Evolutionary conservation across 2,329 filamentous ascomycete genomes (phyloP).

Genomic region (Aspergillus sp.): DNA sequence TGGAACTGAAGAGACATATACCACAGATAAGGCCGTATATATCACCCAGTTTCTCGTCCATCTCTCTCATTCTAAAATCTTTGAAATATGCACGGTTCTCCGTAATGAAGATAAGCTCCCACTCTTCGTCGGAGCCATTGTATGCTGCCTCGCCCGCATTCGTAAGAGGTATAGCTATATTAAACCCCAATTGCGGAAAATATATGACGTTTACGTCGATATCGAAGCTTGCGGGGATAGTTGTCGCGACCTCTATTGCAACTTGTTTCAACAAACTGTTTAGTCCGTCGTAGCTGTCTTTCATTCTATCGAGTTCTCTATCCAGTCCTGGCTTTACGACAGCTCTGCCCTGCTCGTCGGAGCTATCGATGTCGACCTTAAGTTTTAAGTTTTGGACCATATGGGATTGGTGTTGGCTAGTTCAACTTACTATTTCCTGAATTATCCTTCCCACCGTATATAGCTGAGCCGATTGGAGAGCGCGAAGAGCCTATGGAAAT

Average conservation of each 20-base stretch:
- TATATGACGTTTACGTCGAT: constrained; percentile 75
- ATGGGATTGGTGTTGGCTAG: not conserved
- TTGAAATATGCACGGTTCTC: constrained; percentile 80
- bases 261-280: constrained; percentile 70
- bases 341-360: constrained; percentile 67
- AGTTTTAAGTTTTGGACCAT: constrained; percentile 3
- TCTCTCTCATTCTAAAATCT: constrained; percentile 72
- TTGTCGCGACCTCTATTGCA: constrained; percentile 61
- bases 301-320: constrained; percentile 72
- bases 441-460: constrained; percentile 69
- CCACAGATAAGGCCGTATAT: constrained; percentile 81
- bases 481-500: constrained; percentile 53
- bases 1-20: constrained; percentile 32
- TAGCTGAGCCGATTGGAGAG: constrained; percentile 60
- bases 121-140: constrained; percentile 64
- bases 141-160: constrained; percentile 61
- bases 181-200: constrained; percentile 87
- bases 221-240: constrained; percentile 59
- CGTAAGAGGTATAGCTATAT: constrained; percentile 71
- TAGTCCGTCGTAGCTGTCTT: constrained; percentile 74
- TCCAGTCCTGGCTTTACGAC: constrained; percentile 73
- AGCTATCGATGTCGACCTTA: constrained; percentile 75
- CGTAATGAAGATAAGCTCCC: constrained; percentile 76
- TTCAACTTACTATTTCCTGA: constrained; percentile 55
- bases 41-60: constrained; percentile 82